Base-by-base conservation (phyloP, 768 basidiomycete genomes). In the Tephrocybe sp. region DNA sequence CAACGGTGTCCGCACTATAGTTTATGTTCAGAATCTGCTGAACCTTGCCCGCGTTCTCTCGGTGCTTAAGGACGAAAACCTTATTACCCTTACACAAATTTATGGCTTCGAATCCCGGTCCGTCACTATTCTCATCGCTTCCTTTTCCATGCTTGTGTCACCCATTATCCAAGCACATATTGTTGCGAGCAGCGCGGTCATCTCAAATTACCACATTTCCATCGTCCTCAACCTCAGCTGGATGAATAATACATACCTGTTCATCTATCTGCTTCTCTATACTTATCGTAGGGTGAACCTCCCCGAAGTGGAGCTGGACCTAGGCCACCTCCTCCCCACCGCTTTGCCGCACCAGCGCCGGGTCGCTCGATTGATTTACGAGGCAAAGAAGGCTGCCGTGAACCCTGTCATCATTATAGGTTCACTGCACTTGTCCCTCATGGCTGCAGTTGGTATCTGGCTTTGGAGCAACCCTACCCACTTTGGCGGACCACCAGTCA, bases 221-320 rank as follows among this genome's bases (percentile, higher is more conserved):
- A 58, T 66, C 47, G 47, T 68, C 15, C 63, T 67, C 42, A 55
- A 53, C 40, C 55, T 62, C 38, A 61, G 59, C 49, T 67, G 65
- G 63, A 61, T 61, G 51, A 63, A 58, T 42, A 62, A 62, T 40
- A 63, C 58, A 6, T 64, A 58, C 41, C 12, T 38, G n/a, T 55
- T 55, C 49, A 51, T 50, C 34, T 51, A 51, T 17, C 40, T 55
- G n/a, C 37, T 55, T 26, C 56, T 61, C 40, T 54, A 63, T 20
- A 33, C 58, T 46, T 54, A 57, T 30, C 46, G 48, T n/a, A 48
- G 37, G 11, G 28, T 11, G 11, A 30, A 30, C 11, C 28, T 30
- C 11, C 11, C 28, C 28, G 11, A 30, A 30, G 28, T 5, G n/a
- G n/a, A n/a, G n/a, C n/a, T n/a, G n/a, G n/a, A n/a, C n/a, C n/a